A percentile compares a stretch with the other conserved stretches of the same genome.
phyloP scores from a whole-genome alignment of 306 rosid genomes.

The Macrotyloma uniflorum region DNA sequence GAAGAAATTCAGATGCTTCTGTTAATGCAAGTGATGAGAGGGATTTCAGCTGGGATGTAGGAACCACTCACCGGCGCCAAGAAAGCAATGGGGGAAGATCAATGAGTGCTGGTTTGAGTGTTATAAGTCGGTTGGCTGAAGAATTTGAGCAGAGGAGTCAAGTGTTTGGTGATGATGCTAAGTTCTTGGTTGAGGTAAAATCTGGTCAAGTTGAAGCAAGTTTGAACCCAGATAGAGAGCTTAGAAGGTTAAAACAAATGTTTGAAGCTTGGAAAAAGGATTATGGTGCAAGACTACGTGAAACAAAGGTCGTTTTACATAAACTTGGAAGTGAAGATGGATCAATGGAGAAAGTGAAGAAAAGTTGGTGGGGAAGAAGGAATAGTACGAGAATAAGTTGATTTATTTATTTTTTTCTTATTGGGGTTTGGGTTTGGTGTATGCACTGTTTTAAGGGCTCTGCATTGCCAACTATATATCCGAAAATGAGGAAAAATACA shows the following conservation, averaged over 20 bases:
- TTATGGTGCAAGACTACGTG: conserved; percentile 79
- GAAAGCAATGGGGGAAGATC: conserved; percentile 92
- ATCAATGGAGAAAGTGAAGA: conserved; percentile 67
- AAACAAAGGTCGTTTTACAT: conserved; percentile 80
- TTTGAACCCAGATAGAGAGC: conserved; percentile 87
- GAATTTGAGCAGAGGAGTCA: conserved; percentile 99
- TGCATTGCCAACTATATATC: conserved; percentile 39
- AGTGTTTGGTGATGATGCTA: conserved; percentile 98
- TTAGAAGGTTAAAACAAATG: conserved; percentile 94
- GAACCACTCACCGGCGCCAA: conserved; percentile 61
- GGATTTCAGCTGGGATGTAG: conserved; percentile 80
- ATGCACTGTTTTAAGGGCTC: conserved; percentile 40
- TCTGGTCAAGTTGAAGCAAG: conserved; percentile 97
- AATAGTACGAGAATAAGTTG: conserved; percentile 86
- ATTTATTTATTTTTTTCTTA: conserved; percentile 9
- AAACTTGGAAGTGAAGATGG: conserved; percentile 90
- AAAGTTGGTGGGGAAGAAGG: conserved; percentile 97
- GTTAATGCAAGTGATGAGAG: conserved; percentile 86
- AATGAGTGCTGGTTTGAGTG: conserved; percentile 96
- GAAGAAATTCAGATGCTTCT: conserved; percentile 88
- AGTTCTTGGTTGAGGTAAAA: conserved; percentile 98
- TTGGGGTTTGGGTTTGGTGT: conserved; percentile 29
- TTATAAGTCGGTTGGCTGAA: conserved; percentile 90
- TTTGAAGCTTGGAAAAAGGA: conserved; percentile 99
- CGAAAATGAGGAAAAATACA: conserved; percentile 32